Base-by-base conservation (phyloP, 495 filamentous ascomycete species). In the Penicillium cosmopolitanum region DNA sequence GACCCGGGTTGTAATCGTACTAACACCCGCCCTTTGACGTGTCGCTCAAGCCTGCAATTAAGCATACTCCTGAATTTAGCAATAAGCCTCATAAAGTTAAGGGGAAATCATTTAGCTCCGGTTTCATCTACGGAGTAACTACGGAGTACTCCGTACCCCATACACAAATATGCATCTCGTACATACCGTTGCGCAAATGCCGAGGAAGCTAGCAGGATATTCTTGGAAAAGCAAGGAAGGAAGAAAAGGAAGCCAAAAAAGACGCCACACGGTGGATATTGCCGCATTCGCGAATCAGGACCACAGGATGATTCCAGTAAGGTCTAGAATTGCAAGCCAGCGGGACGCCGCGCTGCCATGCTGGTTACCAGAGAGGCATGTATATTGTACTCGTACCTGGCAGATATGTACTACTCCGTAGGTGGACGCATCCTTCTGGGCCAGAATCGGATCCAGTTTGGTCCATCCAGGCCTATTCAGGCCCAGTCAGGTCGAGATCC, bases 241-340 rank as follows among this genome's bases (percentile, higher is more conserved):
- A n/a, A 12, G 36, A 13, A n/a, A 38, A 13, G 13, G 36, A 38
- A 38, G 36, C 2, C 5, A 15, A 38, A 38, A 38, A 38, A 9
- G 15, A 38, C 36, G 36, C 36, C 36, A 38, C 36, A 38, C 15
- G 11, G 36, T 38, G 36, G 36, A 5, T 38, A 38, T 38, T 38
- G 5, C 12, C 36, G 42, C 43, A 36, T 50, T 43, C 34, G 35
- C 53, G 52, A 60, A 51, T 51, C 42, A 57, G 5, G 23, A 23
- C 21, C 2, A n/a, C 19, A 8, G 13, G 36, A 40, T 9, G 1
- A 46, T 9, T 28, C 25, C 11, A 38, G 38, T 50, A 57, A 53
- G 53, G 36, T 42, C 23, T 50, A 38, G 33, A 56, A 46, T 21
- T 38, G 42, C 54, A 62, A 57, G 59, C 54, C 59, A 62, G 50